Evolutionary conservation across 2,329 filamentous ascomycete genomes (phyloP).

Genomic region (Periconia macrospinosa): DNA sequence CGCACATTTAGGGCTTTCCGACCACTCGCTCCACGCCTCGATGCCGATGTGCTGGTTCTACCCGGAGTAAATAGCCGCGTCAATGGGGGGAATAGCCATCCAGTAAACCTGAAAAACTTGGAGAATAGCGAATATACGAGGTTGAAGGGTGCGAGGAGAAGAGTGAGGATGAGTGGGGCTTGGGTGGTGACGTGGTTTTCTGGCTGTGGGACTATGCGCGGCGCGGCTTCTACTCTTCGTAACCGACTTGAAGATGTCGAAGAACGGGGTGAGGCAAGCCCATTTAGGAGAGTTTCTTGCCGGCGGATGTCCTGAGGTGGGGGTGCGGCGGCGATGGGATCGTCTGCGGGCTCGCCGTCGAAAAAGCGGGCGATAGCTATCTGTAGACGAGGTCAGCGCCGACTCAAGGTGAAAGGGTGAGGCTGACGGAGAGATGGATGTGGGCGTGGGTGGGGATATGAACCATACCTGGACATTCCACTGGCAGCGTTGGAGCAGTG

Average conservation of each 20-base stretch:
- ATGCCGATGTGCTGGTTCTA: conserved; percentile 44
- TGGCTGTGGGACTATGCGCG: conserved; percentile 78
- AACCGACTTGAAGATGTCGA: conserved; percentile 36
- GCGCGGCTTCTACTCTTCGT: conserved; percentile 66
- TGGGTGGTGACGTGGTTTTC: conserved; percentile 66
- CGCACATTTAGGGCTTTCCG: conserved; percentile 78
- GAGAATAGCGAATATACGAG: conserved; percentile 74
- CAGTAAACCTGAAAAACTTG: conserved; percentile 70
- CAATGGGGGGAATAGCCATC: conserved; percentile 79
- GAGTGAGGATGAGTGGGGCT: conserved; percentile 73
- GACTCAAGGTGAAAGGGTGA: not conserved
- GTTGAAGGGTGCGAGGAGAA: conserved; percentile 81
- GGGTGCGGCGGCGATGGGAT: conserved; percentile 66
- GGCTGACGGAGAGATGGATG: not conserved
- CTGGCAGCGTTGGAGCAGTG: conserved; percentile 80
- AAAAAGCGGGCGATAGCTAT: conserved; percentile 98
- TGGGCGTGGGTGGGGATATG: no score
- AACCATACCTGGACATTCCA: conserved; percentile 84
- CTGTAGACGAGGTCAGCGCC: conserved; percentile 49
- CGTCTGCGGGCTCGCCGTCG: conserved; percentile 85
- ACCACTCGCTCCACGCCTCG: conserved; percentile 62
- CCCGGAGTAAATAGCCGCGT: conserved; percentile 63
- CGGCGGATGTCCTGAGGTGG: conserved; percentile 66
- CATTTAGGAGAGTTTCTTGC: conserved; percentile 69
- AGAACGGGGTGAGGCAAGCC: conserved; percentile 41